phyloP scores from a whole-genome alignment of 148 eudicot species.

The Drosera capensis region DNA sequence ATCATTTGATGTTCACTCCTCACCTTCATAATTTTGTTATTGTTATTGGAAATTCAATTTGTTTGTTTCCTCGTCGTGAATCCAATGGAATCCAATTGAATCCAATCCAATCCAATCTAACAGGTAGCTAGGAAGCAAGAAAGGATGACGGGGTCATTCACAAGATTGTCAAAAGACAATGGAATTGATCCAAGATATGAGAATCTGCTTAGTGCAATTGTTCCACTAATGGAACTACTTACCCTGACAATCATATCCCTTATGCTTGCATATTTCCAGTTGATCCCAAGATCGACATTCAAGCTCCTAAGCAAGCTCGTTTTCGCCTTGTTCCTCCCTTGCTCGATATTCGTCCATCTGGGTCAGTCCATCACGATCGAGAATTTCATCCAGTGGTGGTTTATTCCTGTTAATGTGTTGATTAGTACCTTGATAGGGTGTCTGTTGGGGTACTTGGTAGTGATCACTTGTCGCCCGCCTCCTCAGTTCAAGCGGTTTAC shows the following conservation, averaged over 20 bases:
- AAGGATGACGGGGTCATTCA: background rate
- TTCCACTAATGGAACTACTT: slow-evolving; percentile 47
- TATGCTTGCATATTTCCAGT: slow-evolving; percentile 30
- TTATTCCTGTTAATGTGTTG: slow-evolving; percentile 49
- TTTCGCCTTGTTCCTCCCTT: slow-evolving; percentile 51
- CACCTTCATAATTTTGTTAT: too few species aligned
- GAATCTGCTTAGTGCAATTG: slow-evolving; percentile 33
- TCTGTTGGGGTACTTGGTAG: slow-evolving; percentile 45
- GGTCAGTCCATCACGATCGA: slow-evolving; percentile 42
- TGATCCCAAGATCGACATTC: slow-evolving; percentile 43
- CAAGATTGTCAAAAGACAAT: background rate
- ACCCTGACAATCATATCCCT: slow-evolving; percentile 30
- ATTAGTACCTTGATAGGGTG: slow-evolving; percentile 47
- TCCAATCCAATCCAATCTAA: too few species aligned
- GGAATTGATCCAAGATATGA: slow-evolving; percentile 1
- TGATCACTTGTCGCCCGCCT: slow-evolving; percentile 44
- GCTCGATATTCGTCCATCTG: slow-evolving; percentile 41
- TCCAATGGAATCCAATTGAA: too few species aligned
- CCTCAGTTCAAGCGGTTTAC: slow-evolving; percentile 36
- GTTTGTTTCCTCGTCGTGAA: too few species aligned
- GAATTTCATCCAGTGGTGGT: slow-evolving; percentile 48
- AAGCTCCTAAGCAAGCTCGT: slow-evolving; percentile 68
- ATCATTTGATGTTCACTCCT: too few species aligned
- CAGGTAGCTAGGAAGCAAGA: background rate
- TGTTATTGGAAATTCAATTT: too few species aligned